Base-by-base conservation (phyloP, 306 rosid species). In the Begonia loranthoides region DNA sequence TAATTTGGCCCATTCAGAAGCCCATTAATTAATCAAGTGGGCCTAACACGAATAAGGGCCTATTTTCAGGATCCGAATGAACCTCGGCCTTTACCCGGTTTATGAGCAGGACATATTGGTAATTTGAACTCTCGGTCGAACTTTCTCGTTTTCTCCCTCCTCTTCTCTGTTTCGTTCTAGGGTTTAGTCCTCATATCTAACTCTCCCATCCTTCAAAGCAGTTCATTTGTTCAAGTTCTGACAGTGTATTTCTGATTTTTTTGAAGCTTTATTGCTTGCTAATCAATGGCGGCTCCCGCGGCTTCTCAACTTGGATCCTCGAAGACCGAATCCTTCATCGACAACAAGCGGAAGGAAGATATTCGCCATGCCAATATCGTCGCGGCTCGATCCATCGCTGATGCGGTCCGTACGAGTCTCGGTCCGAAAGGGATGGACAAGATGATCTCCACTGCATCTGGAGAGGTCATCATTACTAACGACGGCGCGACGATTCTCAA, bases 261-360 rank as follows among this genome's bases (percentile, higher is more conserved):
- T 43, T 12, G 1, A 19, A 44, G 55, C 17, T 56, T 48, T 21
- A 7, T 19, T 28, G 14, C 33, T 60, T 41, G 34, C 51, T 51
- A 57, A 46, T 28, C 76, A 56, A 85, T 85, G 95, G 92, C 97
- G 48, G 70, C 84, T 24, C 59, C 63, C 4, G 65, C 78, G 11
- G 65, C 56, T 36, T 73, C 86, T 11, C 79, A 54, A 15, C 68
- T 74, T 19, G 72, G 79, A 14, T 71, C 92, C 22, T 90, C 92
- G 1, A 90, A 90, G 70, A 86, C 95, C 0, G 99, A 90, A 36
- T 90, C 95, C 24, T 90, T 82, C 24, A 73, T 80, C 6, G 99
- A 90, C 73, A 90, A 90, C 82, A 90, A 90, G 76, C 94, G 99
- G 69, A 90, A 90, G 73, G 88, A 90, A n/a, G 99, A 90, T 59